Evolutionary conservation across 1,284 basidiomycete genomes (phyloP), one percentile per base, ranked within the genome.

Genomic region (Trichosporon sp.): DNA sequence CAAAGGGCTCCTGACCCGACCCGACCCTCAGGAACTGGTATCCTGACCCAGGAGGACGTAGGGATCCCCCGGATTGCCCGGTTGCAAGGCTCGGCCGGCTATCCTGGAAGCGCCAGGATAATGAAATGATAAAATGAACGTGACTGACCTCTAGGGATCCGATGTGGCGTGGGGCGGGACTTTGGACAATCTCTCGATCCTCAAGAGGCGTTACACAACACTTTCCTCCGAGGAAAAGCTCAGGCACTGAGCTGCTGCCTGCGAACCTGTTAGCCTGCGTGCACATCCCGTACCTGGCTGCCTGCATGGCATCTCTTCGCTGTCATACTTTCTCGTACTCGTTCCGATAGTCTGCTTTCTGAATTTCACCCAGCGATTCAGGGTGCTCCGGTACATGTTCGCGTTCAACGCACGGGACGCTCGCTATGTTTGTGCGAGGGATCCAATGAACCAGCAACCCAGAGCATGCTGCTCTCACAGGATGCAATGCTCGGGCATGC

Each of bases 111-210:
- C 21, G 51, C 51, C 51, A 54, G 51, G 51, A 54, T 54, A 54
- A 54, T 54, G 51, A 54, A 54, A 54, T 54, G 31, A 21, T 63
- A 35, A 63, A 63, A 63, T 63, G 59, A 32, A 63, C 59, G 31
- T 63, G 59, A 63, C 59, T 63, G 59, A 63, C 59, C 59, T 63
- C n/a, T 35, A 35, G 59, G 16, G 32, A 35, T 37, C 59, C 59
- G 59, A 6, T 63, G 59, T 63, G 59, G 59, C 59, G 59, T 63
- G 59, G 31, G 59, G 32, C 59, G 59, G 59, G 59, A 63, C n/a
- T 54, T n/a, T 35, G 12, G 59, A 16, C 37, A 10, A 35, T 63
- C 59, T 35, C 31, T n/a, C 21, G 32, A 32, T 63, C 31, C 59
- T 63, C 59, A 26, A 26, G 32, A n/a, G 16, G 59, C 59, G 59